A percentile compares a stretch with the other conserved stretches of the same genome.
Conservation (phyloP, 2,329 filamentous ascomycete genomes). For the Apiospora hydei region DNA sequence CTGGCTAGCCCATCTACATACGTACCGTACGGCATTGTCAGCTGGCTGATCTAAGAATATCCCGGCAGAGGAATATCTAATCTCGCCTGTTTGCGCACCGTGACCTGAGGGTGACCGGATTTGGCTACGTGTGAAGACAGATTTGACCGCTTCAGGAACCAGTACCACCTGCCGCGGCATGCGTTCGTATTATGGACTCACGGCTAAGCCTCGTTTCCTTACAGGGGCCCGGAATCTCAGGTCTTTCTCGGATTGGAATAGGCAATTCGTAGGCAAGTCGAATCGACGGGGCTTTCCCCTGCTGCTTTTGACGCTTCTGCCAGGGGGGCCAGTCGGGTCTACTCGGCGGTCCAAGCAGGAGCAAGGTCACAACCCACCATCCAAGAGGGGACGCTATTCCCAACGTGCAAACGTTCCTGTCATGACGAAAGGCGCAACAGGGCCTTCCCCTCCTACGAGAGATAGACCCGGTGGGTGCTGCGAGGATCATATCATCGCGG, state of each 20-base stretch:
- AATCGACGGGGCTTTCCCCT: not conserved
- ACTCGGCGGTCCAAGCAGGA: slow-evolving; percentile 4
- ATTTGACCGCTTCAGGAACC: not conserved
- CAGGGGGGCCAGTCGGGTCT: slow-evolving; percentile 13
- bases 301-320: not conserved
- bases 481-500: slow-evolving; percentile 17
- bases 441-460: slow-evolving; percentile 11
- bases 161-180: slow-evolving; percentile 9
- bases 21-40: not conserved
- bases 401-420: slow-evolving; percentile 2
- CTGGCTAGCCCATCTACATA: not conserved
- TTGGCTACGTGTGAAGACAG: slow-evolving; percentile 11
- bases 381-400: slow-evolving; percentile 17
- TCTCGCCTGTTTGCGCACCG: slow-evolving; percentile 12
- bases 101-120: slow-evolving; percentile 7
- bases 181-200: slow-evolving; percentile 3
- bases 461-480: slow-evolving; percentile 6
- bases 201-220: slow-evolving; percentile 11
- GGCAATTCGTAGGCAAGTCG: slow-evolving; percentile 1
- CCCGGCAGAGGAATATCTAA: slow-evolving; percentile 13
- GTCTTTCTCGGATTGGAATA: slow-evolving; percentile 13
- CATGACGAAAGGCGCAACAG: slow-evolving; percentile 16
- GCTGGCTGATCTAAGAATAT: slow-evolving; percentile 20
- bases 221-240: slow-evolving; percentile 20
- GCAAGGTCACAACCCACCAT: not conserved